phyloP scores from a whole-genome alignment of 1,284 basidiomycete genomes.

The Pascua sp. region DNA sequence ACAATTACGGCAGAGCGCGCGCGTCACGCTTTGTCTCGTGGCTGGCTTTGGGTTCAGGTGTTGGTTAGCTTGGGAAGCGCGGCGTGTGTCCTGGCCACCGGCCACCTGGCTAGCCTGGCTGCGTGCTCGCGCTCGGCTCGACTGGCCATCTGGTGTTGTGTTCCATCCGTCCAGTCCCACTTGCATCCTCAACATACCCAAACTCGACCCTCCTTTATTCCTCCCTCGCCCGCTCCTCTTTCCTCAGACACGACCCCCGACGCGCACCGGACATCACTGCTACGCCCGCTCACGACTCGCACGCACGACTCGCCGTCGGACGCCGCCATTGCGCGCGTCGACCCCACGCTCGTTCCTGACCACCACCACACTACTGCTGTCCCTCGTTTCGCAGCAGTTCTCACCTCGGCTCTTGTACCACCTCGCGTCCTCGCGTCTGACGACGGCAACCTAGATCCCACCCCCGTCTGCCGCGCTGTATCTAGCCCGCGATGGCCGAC shows the following conservation, averaged over 20 bases:
- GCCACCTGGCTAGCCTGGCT: no score
- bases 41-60: no score
- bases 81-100: no score
- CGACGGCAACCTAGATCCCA: neutral
- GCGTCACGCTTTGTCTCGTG: no score
- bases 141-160: no score
- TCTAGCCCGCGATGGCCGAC: constrained; percentile 31
- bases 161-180: no score
- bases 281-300: neutral
- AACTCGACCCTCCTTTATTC: neutral
- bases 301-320: no score
- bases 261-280: neutral
- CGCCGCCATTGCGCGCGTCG: neutral
- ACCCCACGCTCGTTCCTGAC: neutral
- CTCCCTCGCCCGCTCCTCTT: neutral
- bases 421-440: neutral
- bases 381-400: neutral
- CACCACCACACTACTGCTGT: neutral
- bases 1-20: no score
- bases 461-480: neutral
- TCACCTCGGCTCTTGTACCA: neutral
- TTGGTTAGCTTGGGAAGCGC: no score
- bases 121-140: no score
- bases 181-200: neutral
- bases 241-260: neutral